phyloP scores from a whole-genome alignment of 2,329 filamentous ascomycete genomes.

The Penicillium sp. region DNA sequence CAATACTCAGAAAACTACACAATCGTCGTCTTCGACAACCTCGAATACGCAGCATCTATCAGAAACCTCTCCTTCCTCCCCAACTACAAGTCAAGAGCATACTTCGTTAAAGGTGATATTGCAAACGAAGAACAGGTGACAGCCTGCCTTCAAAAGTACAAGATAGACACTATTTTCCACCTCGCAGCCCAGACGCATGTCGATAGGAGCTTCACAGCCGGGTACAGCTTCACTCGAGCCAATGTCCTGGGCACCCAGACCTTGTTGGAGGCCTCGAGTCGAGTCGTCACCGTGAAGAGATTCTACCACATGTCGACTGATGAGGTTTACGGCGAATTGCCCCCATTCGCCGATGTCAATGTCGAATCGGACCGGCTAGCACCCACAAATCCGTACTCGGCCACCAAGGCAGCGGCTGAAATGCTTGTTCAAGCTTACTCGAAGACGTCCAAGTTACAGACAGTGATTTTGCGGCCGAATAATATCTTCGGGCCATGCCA shows the following conservation, averaged over 20 bases:
- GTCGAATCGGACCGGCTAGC: conserved; percentile 57
- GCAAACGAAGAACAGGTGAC: conserved; percentile 65
- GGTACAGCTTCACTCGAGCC: conserved; percentile 73
- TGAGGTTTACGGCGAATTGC: conserved; percentile 77
- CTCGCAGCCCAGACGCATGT: conserved; percentile 86
- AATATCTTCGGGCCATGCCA: conserved; percentile 85
- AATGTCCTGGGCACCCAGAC: conserved; percentile 85
- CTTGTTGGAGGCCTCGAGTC: conserved; percentile 70
- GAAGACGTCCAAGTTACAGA: conserved; percentile 51
- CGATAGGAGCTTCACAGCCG: conserved; percentile 77
- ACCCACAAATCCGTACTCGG: conserved; percentile 74
- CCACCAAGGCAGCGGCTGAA: conserved; percentile 76
- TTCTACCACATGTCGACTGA: conserved; percentile 84
- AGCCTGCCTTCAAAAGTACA: conserved; percentile 64
- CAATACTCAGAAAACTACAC: neutral
- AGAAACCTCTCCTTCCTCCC: neutral
- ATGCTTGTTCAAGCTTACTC: conserved; percentile 80
- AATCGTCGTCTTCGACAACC: neutral
- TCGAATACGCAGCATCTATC: neutral
- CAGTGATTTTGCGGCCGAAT: conserved; percentile 76
- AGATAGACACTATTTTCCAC: conserved; percentile 76
- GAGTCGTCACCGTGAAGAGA: conserved; percentile 59
- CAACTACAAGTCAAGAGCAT: neutral
- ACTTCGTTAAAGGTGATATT: conserved; percentile 73
- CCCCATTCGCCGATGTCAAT: conserved; percentile 69